A percentile compares a stretch with the other conserved stretches of the same genome.
Conservation (phyloP, 2,329 filamentous ascomycete species). For the Fusarium secorum region DNA sequence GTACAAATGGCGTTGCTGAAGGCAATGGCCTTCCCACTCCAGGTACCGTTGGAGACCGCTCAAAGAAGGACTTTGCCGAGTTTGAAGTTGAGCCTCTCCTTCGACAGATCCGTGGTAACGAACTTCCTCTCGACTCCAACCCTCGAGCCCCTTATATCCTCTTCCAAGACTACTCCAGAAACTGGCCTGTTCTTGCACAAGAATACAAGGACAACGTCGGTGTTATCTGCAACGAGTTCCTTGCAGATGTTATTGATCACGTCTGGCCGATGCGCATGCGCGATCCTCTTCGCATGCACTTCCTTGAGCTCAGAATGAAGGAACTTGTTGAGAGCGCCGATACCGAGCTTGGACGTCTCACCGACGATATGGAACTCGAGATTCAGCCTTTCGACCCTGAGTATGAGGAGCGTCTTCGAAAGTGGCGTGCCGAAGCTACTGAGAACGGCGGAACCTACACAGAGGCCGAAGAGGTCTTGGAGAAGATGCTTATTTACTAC, state of each 20-base stretch:
- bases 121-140: constrained; percentile 61
- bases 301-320: constrained; percentile 59
- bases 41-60: constrained; percentile 47
- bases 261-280: constrained; percentile 61
- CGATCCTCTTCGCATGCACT: constrained; percentile 57
- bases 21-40: constrained; percentile 41
- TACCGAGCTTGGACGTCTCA: constrained; percentile 55
- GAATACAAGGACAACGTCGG: constrained; percentile 63
- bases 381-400: constrained; percentile 63
- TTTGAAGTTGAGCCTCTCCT: constrained; percentile 59
- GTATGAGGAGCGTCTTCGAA: constrained; percentile 59
- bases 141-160: constrained; percentile 62
- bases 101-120: constrained; percentile 60
- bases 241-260: constrained; percentile 59
- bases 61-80: constrained; percentile 58
- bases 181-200: constrained; percentile 60
- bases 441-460: constrained; percentile 56
- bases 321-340: constrained; percentile 57
- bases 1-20: constrained; percentile 4
- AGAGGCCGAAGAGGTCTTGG: constrained; percentile 61
- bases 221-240: constrained; percentile 63
- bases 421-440: constrained; percentile 54
- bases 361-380: constrained; percentile 61
- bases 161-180: constrained; percentile 61
- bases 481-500: constrained; percentile 66